Base-by-base conservation (phyloP, 305 asterid species). In the Fraxinus albicans region DNA sequence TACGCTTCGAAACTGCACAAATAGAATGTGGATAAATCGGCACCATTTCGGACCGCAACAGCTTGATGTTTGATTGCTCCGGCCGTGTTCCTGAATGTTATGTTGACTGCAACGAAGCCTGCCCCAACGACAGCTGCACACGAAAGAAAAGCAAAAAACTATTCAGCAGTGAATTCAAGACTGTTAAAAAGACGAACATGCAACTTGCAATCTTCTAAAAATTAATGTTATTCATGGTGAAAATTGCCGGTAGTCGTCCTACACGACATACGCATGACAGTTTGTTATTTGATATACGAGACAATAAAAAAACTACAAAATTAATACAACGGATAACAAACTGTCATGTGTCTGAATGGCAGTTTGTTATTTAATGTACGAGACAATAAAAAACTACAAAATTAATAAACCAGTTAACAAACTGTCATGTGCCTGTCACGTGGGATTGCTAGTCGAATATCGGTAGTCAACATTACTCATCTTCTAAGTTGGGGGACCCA, bases 51-150 rank as follows among this genome's bases (percentile, higher is more conserved):
- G 1, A 93, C 92, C 4, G 98, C 98, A 0, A 94, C 97, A 0
- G 97, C 97, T 58, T 94, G 98, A 88, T 89, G 91, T 83, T 91
- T 94, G 81, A 19, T 53, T 2, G 97, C 80, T 15, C 97, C 97
- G 0, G 95, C 98, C 6, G 94, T 93, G 91, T 94, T 94, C 12
- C 88, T 90, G 84, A 94, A 81, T 0, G 97, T 93, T 19, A 94
- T 92, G 81, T 89, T 90, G n/a, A 86, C 84, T 0, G 89, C 98
- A 1, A 93, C 86, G 73, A 92, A 93, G 1, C 91, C 92, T n/a
- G 88, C 38, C 5, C 89, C 91, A 3, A 77, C 87, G 17, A 91
- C 95, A 7, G 88, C 98, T 92, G 90, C 21, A 72, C 33, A 12
- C n/a, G 29, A 23, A 25, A 55, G 3, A 17, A 13, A 13, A 10